phyloP scores from a whole-genome alignment of 192 early-diverging fungal species.

The Mortierella claussenii region DNA sequence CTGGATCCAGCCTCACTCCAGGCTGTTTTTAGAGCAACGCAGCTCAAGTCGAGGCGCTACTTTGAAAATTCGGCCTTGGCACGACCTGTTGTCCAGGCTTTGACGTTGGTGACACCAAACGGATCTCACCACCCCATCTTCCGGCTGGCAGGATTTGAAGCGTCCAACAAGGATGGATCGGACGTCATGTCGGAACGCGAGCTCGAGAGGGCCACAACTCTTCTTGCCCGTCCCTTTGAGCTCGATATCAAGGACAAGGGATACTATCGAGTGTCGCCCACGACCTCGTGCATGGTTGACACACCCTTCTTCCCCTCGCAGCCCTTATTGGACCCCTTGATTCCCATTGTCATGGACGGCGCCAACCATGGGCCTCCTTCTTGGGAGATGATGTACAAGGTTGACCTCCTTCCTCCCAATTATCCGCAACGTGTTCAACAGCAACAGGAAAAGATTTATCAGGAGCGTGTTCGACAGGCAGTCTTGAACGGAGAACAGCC shows the following conservation, averaged over 20 bases:
- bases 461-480: constrained; percentile 49
- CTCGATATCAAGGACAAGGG: constrained; percentile 50
- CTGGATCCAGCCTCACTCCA: constrained; percentile 46
- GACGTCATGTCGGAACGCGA: constrained; percentile 40
- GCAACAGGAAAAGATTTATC: constrained; percentile 48
- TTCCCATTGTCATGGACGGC: constrained; percentile 43
- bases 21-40: constrained; percentile 49
- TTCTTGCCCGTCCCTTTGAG: constrained; percentile 44
- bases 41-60: constrained; percentile 46
- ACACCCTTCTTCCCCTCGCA: constrained; percentile 50
- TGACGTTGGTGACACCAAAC: constrained; percentile 41
- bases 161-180: constrained; percentile 3
- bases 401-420: constrained; percentile 47
- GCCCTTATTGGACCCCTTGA: constrained; percentile 42
- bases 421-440: constrained; percentile 49
- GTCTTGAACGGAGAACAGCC: constrained; percentile 28
- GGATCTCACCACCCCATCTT: constrained; percentile 48
- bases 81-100: constrained; percentile 45
- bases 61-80: constrained; percentile 52
- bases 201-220: constrained; percentile 32
- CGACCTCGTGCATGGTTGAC: constrained; percentile 50
- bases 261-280: constrained; percentile 42
- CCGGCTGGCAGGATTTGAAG: constrained; percentile 34
- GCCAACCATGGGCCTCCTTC: constrained; percentile 35
- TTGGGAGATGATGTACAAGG: constrained; percentile 53